A percentile compares a stretch with the other conserved stretches of the same genome.
Conservation (phyloP, 805 yeast species). For the Ogataea zsoltii region DNA sequence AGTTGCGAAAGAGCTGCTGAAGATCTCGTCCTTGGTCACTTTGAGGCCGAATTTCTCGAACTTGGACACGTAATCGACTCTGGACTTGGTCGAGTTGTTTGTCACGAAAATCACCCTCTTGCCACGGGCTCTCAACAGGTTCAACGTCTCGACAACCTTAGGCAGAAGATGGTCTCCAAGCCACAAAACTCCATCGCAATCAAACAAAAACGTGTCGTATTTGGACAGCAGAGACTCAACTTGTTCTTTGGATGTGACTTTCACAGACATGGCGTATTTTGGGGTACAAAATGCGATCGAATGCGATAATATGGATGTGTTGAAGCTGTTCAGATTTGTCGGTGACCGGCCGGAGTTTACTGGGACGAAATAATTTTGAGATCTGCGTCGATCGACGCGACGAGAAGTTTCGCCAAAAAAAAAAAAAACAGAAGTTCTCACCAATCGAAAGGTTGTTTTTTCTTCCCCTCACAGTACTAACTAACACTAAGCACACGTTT, state of each 20-base stretch:
- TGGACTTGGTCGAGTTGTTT: constrained; percentile 90
- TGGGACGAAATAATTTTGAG: constrained; percentile 3
- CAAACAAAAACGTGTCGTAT: constrained; percentile 88
- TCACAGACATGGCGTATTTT: constrained; percentile 42
- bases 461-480: not conserved
- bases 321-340: not conserved
- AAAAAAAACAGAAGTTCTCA: not conserved
- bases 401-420: not conserved
- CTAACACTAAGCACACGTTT: not conserved
- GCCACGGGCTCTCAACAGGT: constrained; percentile 49
- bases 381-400: constrained; percentile 8
- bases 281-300: not conserved
- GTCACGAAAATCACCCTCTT: constrained; percentile 89
- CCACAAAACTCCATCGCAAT: constrained; percentile 98
- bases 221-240: constrained; percentile 56
- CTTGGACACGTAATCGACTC: constrained; percentile 73
- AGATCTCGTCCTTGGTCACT: constrained; percentile 63
- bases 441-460: not conserved
- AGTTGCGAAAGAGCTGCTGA: constrained; percentile 90
- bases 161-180: constrained; percentile 82
- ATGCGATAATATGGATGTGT: too few relatives aligned
- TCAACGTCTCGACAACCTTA: constrained; percentile 71
- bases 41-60: constrained; percentile 61
- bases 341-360: constrained; percentile 4
- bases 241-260: constrained; percentile 48